A percentile compares a stretch with the other conserved stretches of the same genome.
These are phyloP conservation scores for Globisporangium uncinulatum DNA, from an alignment of 352 stramenopile species.

Conservation along the genomic window DNA sequence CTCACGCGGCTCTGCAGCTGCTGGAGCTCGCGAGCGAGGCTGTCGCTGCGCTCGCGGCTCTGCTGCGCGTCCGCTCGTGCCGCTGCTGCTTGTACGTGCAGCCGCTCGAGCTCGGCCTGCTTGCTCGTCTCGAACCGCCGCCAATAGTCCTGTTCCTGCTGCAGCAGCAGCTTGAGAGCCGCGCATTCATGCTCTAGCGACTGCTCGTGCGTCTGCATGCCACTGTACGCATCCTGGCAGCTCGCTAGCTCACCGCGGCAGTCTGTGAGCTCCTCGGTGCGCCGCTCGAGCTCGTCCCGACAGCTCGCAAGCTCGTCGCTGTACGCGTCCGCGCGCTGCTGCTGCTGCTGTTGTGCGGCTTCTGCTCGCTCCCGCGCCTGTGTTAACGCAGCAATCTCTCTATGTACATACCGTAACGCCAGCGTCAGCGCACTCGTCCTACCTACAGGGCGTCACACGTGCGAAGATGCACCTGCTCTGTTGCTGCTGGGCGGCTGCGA, in stretches of 20 bases:
- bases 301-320: constrained; percentile 20
- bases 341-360: constrained; percentile 11
- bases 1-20: constrained; percentile 45
- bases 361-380: constrained; percentile 16
- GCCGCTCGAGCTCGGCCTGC: constrained; percentile 24
- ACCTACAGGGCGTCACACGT: no score
- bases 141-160: constrained; percentile 52
- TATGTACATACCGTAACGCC: background rate
- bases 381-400: constrained; percentile 10
- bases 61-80: constrained; percentile 24
- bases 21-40: constrained; percentile 32
- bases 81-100: constrained; percentile 23
- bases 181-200: constrained; percentile 24
- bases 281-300: constrained; percentile 9
- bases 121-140: constrained; percentile 17
- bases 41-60: constrained; percentile 28
- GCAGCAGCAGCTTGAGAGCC: constrained; percentile 31
- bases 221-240: background rate
- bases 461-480: constrained; percentile 13
- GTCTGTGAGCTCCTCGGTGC: constrained; percentile 21
- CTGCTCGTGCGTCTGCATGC: constrained; percentile 18
- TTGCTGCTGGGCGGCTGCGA: constrained; percentile 13
- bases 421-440: no score
- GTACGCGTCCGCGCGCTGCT: constrained; percentile 6
- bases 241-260: constrained; percentile 8